Percentiles rank a stretch among this genome's conserved stretches.
phyloP scores from a whole-genome alignment of 2,329 filamentous ascomycete species.

The Davidsoniella eucalypti region DNA sequence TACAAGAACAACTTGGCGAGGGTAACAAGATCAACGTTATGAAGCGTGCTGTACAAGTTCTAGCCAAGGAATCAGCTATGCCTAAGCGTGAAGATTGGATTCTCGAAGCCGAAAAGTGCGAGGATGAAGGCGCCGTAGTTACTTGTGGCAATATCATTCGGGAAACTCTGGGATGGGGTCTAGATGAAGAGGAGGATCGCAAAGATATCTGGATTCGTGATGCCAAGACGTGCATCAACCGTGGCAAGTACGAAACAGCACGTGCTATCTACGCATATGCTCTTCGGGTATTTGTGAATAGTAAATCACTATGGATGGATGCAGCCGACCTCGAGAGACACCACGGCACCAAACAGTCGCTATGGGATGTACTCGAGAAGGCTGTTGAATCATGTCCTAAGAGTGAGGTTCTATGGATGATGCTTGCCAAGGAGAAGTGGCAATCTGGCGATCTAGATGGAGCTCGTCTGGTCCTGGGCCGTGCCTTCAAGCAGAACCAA shows the following conservation, averaged over 20 bases:
- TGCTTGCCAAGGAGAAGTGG: conserved; percentile 91
- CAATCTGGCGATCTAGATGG: conserved; percentile 74
- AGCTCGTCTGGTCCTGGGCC: conserved; percentile 67
- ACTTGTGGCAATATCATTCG: conserved; percentile 83
- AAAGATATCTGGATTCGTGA: conserved; percentile 96
- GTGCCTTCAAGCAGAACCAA: conserved; percentile 86
- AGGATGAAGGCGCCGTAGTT: conserved; percentile 72
- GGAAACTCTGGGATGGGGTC: conserved; percentile 79
- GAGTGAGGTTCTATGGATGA: conserved; percentile 86
- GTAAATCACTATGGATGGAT: conserved; percentile 75
- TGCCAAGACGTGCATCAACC: conserved; percentile 62
- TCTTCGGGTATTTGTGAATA: conserved; percentile 75
- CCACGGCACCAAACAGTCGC: conserved; percentile 66
- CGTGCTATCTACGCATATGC: conserved; percentile 87
- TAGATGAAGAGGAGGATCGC: conserved; percentile 92
- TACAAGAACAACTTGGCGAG: conserved; percentile 77
- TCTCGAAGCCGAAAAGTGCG: conserved; percentile 80
- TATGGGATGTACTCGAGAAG: conserved; percentile 78
- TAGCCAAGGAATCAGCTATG: conserved; percentile 89
- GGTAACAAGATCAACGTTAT: conserved; percentile 75
- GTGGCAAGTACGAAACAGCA: conserved; percentile 77
- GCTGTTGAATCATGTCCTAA: conserved; percentile 86
- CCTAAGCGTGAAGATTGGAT: conserved; percentile 97
- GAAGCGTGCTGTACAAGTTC: conserved; percentile 77
- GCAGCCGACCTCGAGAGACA: conserved; percentile 83